Conservation (phyloP, 257 asterid species). For the Forsythia viridissima region DNA sequence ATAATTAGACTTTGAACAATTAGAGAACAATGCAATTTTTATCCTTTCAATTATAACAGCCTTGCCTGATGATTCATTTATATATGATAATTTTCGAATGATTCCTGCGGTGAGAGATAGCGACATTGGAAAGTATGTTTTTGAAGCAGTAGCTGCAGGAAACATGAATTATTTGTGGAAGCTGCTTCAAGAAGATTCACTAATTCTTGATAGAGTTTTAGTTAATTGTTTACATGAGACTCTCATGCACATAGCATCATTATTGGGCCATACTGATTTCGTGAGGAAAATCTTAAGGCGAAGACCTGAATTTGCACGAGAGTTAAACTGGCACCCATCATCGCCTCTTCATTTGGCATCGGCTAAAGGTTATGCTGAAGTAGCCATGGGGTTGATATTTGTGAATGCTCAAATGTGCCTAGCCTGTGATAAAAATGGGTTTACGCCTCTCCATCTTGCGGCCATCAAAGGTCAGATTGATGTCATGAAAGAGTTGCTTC, state of each 20-base stretch:
- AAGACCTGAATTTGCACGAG: constrained; percentile 23
- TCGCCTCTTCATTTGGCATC: constrained; percentile 46
- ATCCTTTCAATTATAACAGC: no score
- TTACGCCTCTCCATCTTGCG: constrained; percentile 46
- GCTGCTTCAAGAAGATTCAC: constrained; percentile 26
- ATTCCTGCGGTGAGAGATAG: constrained; percentile 5
- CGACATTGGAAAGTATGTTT: constrained; percentile 18
- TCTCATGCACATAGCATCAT: constrained; percentile 28
- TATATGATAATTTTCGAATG: no score
- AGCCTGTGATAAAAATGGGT: constrained; percentile 29
- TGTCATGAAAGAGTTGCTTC: constrained; percentile 25
- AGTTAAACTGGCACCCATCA: constrained; percentile 24
- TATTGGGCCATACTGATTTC: constrained; percentile 32
- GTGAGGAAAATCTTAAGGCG: constrained; percentile 21
- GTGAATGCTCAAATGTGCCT: constrained; percentile 26
- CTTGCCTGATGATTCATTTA: background rate
- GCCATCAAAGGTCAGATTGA: constrained; percentile 37
- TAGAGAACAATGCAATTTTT: no score
- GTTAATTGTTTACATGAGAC: constrained; percentile 23
- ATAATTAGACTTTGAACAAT: no score
- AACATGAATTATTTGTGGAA: constrained; percentile 2
- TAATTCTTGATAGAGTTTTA: constrained; percentile 34
- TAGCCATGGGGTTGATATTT: constrained; percentile 20
- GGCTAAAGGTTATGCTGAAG: constrained; percentile 26
- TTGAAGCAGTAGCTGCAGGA: constrained; percentile 37